Base-by-base conservation (phyloP, 2,329 filamentous ascomycete genomes). In the Cladosporium sp. region DNA sequence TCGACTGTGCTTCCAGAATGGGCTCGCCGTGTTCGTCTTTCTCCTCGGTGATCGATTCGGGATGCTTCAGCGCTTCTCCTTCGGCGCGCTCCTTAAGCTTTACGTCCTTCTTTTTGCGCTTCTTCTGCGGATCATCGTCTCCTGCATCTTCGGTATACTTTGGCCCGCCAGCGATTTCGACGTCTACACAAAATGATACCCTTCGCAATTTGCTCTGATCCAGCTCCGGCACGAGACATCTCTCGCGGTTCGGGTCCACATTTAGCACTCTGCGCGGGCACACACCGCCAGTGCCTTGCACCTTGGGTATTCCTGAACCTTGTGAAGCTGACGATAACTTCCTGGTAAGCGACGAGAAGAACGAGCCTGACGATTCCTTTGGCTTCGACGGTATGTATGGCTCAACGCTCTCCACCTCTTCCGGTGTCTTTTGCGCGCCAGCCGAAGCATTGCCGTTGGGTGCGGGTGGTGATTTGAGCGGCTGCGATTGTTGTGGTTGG, bases 131-230 rank as follows among this genome's bases (percentile, higher is more conserved):
- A n/a, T 83, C 79, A 18, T 81, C 79, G 11, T 84, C 77, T 7
- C 85, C 84, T 18, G 83, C 83, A 3, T 95, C 91, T 16, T 82
- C 79, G 56, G 76, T 79, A 71, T 96, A 95, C 71, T 87, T 89
- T 26, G 93, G 92, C 74, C 92, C 88, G 0, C 93, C 92, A 3
- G 94, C 94, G 74, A 99, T 96, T 77, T 99, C 95, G 5, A 99
- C 93, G 74, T 99, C 95, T 2, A 99, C 95, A 71, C 92, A 97
- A 74, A 99, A 99, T 0, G 94, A 91, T 0, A 99, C 95, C 62
- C 93, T 88, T 63, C 92, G 87, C 66, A 99, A 79, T 76, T 95
- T 97, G 58, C 87, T 86, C 72, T 89, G 87, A 70, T 93, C 89
- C 56, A 99, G 82, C 70, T 96, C 93, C 5, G 86, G 82, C 32